Conservation (phyloP, 768 basidiomycete genomes). For the Xerocomellus intermedius region DNA sequence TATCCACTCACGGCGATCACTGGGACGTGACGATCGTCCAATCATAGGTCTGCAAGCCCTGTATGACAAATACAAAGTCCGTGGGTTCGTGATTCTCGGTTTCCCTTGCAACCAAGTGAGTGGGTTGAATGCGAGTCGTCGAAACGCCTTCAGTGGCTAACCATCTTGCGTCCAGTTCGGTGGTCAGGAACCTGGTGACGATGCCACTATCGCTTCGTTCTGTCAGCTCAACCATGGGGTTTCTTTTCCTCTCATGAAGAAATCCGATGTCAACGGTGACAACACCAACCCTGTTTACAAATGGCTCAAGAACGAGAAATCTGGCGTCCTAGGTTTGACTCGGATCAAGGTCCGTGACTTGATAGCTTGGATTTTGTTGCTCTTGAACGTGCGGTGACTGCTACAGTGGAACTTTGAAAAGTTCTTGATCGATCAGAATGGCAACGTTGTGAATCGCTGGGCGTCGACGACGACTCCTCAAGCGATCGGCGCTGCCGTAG, state of each 20-base stretch:
- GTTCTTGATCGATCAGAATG: conserved; percentile 78
- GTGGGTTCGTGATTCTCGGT: conserved; percentile 75
- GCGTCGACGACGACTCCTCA: conserved; percentile 72
- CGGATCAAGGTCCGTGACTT: conserved; percentile 65
- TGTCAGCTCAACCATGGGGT: conserved; percentile 86
- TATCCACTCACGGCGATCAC: background rate
- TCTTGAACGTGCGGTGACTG: background rate
- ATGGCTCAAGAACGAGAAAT: conserved; percentile 79
- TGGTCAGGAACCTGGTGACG: conserved; percentile 80
- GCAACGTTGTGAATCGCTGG: conserved; percentile 73
- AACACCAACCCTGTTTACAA: conserved; percentile 80
- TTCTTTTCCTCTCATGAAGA: conserved; percentile 87
- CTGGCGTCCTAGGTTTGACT: conserved; percentile 66
- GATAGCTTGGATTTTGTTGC: background rate
- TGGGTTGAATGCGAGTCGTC: background rate
- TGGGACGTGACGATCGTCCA: background rate
- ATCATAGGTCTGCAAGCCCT: conserved; percentile 68
- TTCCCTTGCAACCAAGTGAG: conserved; percentile 89
- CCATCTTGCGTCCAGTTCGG: conserved; percentile 56
- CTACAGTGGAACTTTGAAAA: conserved; percentile 88
- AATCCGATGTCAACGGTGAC: conserved; percentile 91
- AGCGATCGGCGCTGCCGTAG: conserved; percentile 60
- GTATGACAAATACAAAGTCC: conserved; percentile 78
- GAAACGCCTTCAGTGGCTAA: background rate
- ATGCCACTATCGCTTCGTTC: conserved; percentile 70